A percentile compares a stretch with the other conserved stretches of the same genome.
Evolutionary conservation across 2,329 filamentous ascomycete genomes (phyloP).

Genomic region (Trichoderma lentiforme): DNA sequence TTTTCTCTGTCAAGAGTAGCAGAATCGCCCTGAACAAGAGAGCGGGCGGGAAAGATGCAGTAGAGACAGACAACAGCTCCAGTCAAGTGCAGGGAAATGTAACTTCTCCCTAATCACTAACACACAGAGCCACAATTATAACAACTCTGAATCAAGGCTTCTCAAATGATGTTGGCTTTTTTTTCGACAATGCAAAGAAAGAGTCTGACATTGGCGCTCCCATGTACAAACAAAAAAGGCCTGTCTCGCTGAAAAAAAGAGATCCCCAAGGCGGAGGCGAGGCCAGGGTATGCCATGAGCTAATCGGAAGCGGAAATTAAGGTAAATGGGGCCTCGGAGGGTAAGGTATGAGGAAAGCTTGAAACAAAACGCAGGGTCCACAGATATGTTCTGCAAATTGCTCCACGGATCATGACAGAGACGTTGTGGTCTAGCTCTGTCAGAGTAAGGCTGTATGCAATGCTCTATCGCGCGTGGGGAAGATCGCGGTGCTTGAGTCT

Average conservation of each 20-base stretch:
- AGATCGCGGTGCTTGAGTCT: constrained; percentile 55
- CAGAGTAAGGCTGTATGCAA: not conserved
- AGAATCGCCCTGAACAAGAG: not conserved
- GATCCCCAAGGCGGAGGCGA: not conserved
- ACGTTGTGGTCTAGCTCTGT: not conserved
- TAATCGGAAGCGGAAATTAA: not conserved
- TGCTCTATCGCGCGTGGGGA: constrained; percentile 33
- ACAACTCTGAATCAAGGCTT: not conserved
- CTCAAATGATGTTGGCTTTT: not conserved
- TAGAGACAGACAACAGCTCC: not conserved
- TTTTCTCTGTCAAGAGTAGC: not conserved
- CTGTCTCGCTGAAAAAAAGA: not conserved
- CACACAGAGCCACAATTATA: not conserved
- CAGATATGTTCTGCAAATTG: not conserved
- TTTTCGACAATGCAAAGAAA: not conserved
- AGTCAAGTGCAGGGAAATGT: not conserved
- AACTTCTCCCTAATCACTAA: not conserved
- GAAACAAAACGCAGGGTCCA: not conserved
- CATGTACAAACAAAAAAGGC: not conserved
- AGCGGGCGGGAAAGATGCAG: not conserved
- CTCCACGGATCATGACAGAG: constrained; percentile 12
- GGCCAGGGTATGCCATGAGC: not conserved
- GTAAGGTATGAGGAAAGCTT: not conserved
- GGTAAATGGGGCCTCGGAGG: not conserved
- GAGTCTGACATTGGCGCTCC: not conserved